Percentiles rank a stretch among this genome's conserved stretches.
Evolutionary conservation across 768 basidiomycete genomes (phyloP).

Genomic region (Termitomyces titanicus): DNA sequence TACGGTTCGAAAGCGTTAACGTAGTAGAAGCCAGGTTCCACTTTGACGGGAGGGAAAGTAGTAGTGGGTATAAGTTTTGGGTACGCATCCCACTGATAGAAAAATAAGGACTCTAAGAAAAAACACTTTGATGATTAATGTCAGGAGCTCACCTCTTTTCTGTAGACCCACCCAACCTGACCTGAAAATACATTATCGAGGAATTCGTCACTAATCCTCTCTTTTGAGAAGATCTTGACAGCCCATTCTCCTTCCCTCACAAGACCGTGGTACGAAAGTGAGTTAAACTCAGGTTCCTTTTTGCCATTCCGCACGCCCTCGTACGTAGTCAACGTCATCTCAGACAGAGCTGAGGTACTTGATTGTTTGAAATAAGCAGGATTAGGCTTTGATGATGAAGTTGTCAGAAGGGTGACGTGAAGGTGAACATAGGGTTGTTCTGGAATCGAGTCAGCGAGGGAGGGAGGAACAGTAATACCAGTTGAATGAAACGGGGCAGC

Average conservation of each 20-base stretch:
- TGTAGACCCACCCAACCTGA: slow-evolving; percentile 73
- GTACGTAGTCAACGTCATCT: slow-evolving; percentile 69
- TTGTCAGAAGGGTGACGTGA: slow-evolving; percentile 88
- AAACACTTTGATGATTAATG: background rate
- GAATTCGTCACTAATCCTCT: slow-evolving; percentile 65
- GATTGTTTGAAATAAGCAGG: slow-evolving; percentile 67
- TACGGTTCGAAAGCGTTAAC: slow-evolving; percentile 91
- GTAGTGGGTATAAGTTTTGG: slow-evolving; percentile 66
- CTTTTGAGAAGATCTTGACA: slow-evolving; percentile 86
- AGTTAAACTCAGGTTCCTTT: slow-evolving; percentile 78
- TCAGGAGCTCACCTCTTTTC: slow-evolving; percentile 61
- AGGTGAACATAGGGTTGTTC: slow-evolving; percentile 76
- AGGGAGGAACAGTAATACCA: slow-evolving; percentile 46
- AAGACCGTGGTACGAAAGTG: slow-evolving; percentile 73
- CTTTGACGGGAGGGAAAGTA: slow-evolving; percentile 72
- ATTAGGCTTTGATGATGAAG: slow-evolving; percentile 57
- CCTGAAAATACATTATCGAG: slow-evolving; percentile 59
- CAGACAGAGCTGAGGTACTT: slow-evolving; percentile 43
- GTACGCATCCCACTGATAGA: slow-evolving; percentile 72
- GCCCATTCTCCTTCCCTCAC: slow-evolving; percentile 57
- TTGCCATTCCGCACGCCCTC: slow-evolving; percentile 54
- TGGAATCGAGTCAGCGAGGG: slow-evolving; percentile 53
- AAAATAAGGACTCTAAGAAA: background rate
- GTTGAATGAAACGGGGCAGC: slow-evolving; percentile 83
- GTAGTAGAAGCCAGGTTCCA: slow-evolving; percentile 81